phyloP scores from a whole-genome alignment of 1,284 basidiomycete genomes.

The Microstroma glucosiphilum region DNA sequence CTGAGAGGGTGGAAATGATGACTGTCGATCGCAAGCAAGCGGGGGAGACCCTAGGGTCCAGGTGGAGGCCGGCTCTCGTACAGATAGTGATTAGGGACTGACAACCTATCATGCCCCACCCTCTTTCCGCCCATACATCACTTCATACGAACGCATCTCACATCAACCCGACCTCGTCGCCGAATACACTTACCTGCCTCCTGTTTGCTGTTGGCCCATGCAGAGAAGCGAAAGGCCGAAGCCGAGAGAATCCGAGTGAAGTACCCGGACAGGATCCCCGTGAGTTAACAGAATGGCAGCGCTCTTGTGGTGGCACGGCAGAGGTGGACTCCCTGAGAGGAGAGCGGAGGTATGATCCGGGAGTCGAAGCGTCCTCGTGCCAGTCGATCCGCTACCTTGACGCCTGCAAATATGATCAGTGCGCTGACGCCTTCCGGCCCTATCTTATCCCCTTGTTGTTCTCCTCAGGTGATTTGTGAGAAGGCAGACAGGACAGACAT shows the following conservation, averaged over 20 bases:
- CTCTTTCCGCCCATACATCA: too few species aligned
- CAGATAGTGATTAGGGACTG: too few species aligned
- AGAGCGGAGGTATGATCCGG: background rate
- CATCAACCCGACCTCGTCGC: background rate
- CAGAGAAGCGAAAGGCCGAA: conserved; percentile 97
- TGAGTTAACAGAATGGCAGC: conserved; percentile 47
- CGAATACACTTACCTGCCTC: background rate
- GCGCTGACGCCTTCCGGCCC: background rate
- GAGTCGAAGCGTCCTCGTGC: background rate
- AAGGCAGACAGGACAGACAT: conserved; percentile 99
- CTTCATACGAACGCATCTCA: background rate
- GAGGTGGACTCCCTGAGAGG: background rate
- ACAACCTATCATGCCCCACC: too few species aligned
- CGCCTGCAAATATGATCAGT: background rate
- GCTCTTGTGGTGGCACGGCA: background rate
- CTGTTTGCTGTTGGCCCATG: conserved; percentile 2
- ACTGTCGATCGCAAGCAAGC: too few species aligned
- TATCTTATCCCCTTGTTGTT: background rate
- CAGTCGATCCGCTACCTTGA: background rate
- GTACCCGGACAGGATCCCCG: conserved; percentile 96
- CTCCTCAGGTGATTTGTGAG: conserved; percentile 88
- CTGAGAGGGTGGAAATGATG: too few species aligned
- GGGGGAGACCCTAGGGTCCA: too few species aligned
- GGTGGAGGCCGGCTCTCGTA: too few species aligned
- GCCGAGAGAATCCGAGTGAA: conserved; percentile 93